A percentile compares a stretch with the other conserved stretches of the same genome.
Conservation (phyloP, 2,329 filamentous ascomycete genomes). For the Biscogniauxia marginata region DNA sequence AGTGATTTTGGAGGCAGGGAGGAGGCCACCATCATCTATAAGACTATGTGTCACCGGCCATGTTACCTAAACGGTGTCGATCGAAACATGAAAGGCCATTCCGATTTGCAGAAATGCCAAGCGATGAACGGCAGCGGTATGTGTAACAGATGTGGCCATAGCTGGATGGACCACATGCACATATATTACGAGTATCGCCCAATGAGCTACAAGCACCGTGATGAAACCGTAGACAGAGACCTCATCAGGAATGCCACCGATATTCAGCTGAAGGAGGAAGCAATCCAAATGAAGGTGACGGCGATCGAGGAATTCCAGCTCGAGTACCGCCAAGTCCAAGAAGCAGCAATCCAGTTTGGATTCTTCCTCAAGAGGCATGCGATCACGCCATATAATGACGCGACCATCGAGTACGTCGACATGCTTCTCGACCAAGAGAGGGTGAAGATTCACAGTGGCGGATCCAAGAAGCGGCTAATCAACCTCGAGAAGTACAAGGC, state of each 20-base stretch:
- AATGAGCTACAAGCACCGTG: slow-evolving; percentile 21
- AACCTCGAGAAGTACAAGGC: slow-evolving; percentile 4
- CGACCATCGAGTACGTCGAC: slow-evolving; percentile 38
- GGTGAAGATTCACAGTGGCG: slow-evolving; percentile 1
- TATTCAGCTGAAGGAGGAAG: slow-evolving; percentile 24
- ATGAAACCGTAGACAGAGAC: slow-evolving; percentile 25
- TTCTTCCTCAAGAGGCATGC: slow-evolving; percentile 38
- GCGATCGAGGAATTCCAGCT: slow-evolving; percentile 29
- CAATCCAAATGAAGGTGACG: slow-evolving; percentile 23
- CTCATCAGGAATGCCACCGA: slow-evolving; percentile 25
- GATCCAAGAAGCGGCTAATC: neutral
- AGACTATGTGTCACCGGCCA: neutral
- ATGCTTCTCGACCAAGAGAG: slow-evolving; percentile 37
- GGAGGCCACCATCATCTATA: neutral
- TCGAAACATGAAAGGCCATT: slow-evolving; percentile 22
- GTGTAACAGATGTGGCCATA: slow-evolving; percentile 32
- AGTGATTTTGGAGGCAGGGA: neutral
- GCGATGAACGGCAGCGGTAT: slow-evolving; percentile 24
- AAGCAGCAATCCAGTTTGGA: slow-evolving; percentile 37
- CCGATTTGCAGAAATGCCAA: slow-evolving; percentile 27
- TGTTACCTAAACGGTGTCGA: neutral
- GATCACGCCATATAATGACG: slow-evolving; percentile 41
- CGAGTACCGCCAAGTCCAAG: slow-evolving; percentile 34
- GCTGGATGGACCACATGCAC: slow-evolving; percentile 38
- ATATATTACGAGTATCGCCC: slow-evolving; percentile 32